phyloP scores from a whole-genome alignment of 805 yeast species.

The Candida parachauliodes region DNA sequence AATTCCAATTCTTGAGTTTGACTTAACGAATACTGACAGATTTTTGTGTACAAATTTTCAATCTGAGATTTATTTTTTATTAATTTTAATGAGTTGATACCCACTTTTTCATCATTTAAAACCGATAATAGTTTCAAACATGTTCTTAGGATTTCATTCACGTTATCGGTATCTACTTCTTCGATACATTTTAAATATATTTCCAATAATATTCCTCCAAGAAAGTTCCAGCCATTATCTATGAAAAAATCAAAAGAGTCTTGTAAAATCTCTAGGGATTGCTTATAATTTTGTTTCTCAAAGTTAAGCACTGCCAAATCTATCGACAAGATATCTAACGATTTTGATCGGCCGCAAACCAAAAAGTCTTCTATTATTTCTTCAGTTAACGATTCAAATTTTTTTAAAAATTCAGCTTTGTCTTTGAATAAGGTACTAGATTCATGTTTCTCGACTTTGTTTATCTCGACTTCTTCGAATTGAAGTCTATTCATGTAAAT shows the following conservation, averaged over 20 bases:
- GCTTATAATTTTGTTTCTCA: conserved; percentile 51
- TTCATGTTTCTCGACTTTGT: conserved; percentile 4
- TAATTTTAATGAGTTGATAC: conserved; percentile 11
- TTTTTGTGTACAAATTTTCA: conserved; percentile 7
- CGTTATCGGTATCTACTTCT: conserved; percentile 23
- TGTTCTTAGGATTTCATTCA: conserved; percentile 32
- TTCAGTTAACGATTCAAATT: conserved; percentile 53
- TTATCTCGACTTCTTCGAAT: conserved; percentile 21
- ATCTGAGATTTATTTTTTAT: conserved; percentile 15
- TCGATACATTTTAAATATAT: conserved; percentile 68
- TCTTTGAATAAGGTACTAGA: conserved; percentile 1
- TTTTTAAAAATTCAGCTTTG: conserved; percentile 18
- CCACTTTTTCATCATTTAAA: conserved; percentile 13
- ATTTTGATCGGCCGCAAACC: conserved; percentile 51
- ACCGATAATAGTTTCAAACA: conserved; percentile 40
- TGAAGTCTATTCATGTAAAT: conserved; percentile 17
- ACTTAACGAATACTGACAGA: conserved; percentile 20
- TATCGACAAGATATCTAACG: conserved; percentile 69
- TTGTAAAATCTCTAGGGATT: conserved; percentile 60
- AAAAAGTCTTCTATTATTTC: conserved; percentile 52
- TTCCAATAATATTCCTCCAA: conserved; percentile 64
- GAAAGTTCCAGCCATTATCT: conserved; percentile 67
- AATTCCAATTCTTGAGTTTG: conserved; percentile 12
- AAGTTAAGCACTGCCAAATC: conserved; percentile 75
- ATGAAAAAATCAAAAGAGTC: conserved; percentile 68